phyloP scores from a whole-genome alignment of 2,329 filamentous ascomycete species.

The Colletotrichum horii region DNA sequence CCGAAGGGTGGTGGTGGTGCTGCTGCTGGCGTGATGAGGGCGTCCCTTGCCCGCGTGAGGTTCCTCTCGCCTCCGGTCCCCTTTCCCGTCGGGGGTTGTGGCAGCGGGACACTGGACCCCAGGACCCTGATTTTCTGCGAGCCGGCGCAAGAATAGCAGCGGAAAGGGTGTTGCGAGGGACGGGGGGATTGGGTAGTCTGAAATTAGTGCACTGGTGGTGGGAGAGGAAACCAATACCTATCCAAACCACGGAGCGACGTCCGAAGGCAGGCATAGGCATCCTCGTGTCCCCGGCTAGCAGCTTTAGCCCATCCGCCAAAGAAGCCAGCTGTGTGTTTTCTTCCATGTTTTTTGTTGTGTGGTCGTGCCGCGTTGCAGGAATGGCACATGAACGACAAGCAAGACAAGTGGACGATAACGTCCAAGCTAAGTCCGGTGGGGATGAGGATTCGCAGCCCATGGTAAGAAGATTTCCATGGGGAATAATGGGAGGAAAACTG shows the following conservation, averaged over 20 bases:
- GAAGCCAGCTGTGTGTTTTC: background rate
- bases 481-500: background rate
- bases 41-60: background rate
- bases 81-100: background rate
- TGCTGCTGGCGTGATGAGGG: background rate
- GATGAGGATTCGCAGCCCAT: background rate
- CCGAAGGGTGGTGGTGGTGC: background rate
- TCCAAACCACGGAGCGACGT: background rate
- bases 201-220: background rate
- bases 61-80: background rate
- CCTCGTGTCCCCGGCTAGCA: background rate
- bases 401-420: background rate
- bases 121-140: slow-evolving; percentile 6
- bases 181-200: background rate
- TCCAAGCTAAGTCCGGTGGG: background rate
- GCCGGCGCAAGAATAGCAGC: background rate
- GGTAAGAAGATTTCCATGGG: background rate
- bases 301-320: background rate
- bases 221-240: background rate
- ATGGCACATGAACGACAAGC: background rate
- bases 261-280: background rate
- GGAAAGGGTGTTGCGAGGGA: background rate
- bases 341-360: background rate
- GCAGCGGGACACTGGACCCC: background rate
- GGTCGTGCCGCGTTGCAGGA: background rate